Percentiles rank a stretch among this genome's conserved stretches.
These are phyloP conservation scores for Penicillium robsamsonii DNA, from an alignment of 495 filamentous ascomycete genomes.

Conservation along the genomic window DNA sequence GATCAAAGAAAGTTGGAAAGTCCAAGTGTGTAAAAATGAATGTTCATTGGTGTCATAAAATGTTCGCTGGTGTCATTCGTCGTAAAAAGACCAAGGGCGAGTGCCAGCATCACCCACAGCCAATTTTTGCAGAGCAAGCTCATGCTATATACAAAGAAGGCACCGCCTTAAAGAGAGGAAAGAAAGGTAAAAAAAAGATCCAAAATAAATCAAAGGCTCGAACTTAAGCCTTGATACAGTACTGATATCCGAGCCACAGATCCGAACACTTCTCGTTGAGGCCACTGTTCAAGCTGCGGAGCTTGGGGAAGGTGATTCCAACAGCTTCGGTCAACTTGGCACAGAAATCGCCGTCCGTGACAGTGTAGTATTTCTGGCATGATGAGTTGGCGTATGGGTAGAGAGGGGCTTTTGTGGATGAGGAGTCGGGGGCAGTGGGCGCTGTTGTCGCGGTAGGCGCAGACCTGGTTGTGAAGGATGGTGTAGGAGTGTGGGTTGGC, in stretches of 20 bases:
- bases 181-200: constrained; percentile 1
- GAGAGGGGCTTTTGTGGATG: constrained; percentile 3
- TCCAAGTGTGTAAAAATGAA: background rate
- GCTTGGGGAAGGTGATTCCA: constrained; percentile 27
- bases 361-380: constrained; percentile 45
- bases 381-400: constrained; percentile 36
- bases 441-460: constrained; percentile 16
- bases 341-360: constrained; percentile 44
- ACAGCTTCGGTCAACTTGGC: constrained; percentile 29
- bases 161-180: constrained; percentile 9
- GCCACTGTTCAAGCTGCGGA: constrained; percentile 41
- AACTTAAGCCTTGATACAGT: constrained; percentile 33
- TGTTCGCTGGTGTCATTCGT: constrained; percentile 11
- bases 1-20: background rate
- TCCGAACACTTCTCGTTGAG: constrained; percentile 36
- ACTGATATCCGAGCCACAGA: constrained; percentile 43
- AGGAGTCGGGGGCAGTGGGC: constrained; percentile 8
- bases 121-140: constrained; percentile 11
- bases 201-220: background rate
- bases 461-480: constrained; percentile 14
- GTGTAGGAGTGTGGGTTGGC: constrained; percentile 2
- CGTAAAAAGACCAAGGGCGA: constrained; percentile 1
- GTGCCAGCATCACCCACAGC: background rate
- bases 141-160: constrained; percentile 13
- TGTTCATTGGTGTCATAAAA: background rate